phyloP scores from a whole-genome alignment of 2,329 filamentous ascomycete genomes.

The Sclerotinia nivalis region DNA sequence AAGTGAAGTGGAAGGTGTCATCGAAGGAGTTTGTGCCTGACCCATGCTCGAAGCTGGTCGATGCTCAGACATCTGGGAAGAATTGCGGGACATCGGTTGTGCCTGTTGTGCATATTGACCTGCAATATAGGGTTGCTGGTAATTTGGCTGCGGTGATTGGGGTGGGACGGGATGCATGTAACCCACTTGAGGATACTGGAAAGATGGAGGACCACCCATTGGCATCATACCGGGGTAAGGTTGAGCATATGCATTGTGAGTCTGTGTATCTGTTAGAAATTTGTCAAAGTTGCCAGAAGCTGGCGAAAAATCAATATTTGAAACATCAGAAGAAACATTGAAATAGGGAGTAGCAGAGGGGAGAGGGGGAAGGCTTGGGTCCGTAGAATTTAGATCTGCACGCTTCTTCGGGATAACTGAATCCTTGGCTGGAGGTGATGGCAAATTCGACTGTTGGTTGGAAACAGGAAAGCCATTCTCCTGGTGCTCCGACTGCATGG shows the following conservation, averaged over 20 bases:
- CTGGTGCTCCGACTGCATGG: conserved; percentile 29
- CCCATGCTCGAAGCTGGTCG: conserved; percentile 50
- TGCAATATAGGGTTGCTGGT: conserved; percentile 47
- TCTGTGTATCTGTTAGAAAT: conserved; percentile 56
- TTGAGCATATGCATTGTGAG: conserved; percentile 53
- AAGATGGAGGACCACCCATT: conserved; percentile 44
- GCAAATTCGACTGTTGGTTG: conserved; percentile 23
- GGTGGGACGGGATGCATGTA: conserved; percentile 49
- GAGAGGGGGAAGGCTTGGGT: conserved; percentile 33
- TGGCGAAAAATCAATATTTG: conserved; percentile 62
- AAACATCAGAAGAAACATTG: conserved; percentile 23
- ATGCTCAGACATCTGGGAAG: conserved; percentile 72
- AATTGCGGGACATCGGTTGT: conserved; percentile 77
- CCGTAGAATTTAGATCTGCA: conserved; percentile 18
- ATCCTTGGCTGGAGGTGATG: conserved; percentile 15
- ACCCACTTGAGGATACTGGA: conserved; percentile 49
- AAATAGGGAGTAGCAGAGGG: conserved; percentile 38
- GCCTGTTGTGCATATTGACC: conserved; percentile 49
- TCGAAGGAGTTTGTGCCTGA: conserved; percentile 41
- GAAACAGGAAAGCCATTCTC: conserved; percentile 30
- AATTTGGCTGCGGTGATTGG: conserved; percentile 51
- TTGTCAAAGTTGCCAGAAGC: conserved; percentile 70
- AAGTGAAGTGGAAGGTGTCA: conserved; percentile 42
- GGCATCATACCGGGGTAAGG: conserved; percentile 49
- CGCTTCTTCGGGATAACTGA: conserved; percentile 18